Evolutionary conservation across 805 yeast species (phyloP).

Genomic region (Metschnikowia picachoensis): DNA sequence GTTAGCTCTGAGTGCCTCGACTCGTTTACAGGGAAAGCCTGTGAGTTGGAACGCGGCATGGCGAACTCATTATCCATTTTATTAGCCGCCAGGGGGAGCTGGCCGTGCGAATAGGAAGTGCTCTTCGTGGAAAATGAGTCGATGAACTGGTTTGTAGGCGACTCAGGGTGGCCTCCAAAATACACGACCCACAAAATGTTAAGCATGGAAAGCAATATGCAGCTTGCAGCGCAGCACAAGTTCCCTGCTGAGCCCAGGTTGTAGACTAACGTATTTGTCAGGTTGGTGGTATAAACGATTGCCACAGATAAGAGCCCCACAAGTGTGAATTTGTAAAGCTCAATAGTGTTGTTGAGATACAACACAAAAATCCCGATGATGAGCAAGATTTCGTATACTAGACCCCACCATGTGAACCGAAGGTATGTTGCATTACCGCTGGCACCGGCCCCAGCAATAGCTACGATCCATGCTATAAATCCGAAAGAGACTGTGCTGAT

Average conservation of each 20-base stretch:
- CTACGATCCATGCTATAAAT: constrained; percentile 76
- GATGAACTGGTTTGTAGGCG: constrained; percentile 80
- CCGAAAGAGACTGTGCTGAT: constrained; percentile 75
- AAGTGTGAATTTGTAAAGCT: constrained; percentile 59
- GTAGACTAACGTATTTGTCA: constrained; percentile 78
- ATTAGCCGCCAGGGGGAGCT: constrained; percentile 23
- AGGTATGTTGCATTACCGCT: constrained; percentile 49
- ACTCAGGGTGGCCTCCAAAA: constrained; percentile 85
- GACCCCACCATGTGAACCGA: constrained; percentile 94
- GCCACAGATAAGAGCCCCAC: constrained; percentile 64
- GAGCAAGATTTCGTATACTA: constrained; percentile 70
- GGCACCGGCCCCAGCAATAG: constrained; percentile 78
- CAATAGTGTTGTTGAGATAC: constrained; percentile 60
- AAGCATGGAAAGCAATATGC: constrained; percentile 74
- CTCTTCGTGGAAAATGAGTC: constrained; percentile 73
- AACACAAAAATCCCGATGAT: constrained; percentile 48
- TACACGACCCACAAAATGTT: constrained; percentile 84
- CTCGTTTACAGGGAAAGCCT: constrained; percentile 28
- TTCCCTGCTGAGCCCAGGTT: constrained; percentile 50
- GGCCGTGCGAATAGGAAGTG: constrained; percentile 32
- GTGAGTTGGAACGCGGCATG: constrained; percentile 17
- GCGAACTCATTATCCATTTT: constrained; percentile 21
- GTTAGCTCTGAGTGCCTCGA: constrained; percentile 35
- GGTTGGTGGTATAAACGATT: constrained; percentile 78
- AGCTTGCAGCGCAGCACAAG: constrained; percentile 92